phyloP scores from a whole-genome alignment of 306 rosid genomes.

The Vicia sativa region DNA sequence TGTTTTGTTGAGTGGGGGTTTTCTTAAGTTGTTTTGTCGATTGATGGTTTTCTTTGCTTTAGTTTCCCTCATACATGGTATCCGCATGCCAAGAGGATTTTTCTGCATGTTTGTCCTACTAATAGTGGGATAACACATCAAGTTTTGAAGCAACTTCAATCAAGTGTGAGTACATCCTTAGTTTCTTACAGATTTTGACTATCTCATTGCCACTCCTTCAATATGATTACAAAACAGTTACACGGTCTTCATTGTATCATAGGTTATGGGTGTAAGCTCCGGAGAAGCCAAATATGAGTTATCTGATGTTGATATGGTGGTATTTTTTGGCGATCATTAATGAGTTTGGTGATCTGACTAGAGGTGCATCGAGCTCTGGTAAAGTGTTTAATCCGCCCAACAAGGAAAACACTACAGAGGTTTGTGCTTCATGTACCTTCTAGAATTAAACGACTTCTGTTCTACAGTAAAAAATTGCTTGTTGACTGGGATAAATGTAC shows the following conservation, averaged over 20 bases:
- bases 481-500: neutral
- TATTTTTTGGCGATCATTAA: too few species aligned
- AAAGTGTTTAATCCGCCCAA: constrained; percentile 57
- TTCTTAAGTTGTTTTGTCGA: too few species aligned
- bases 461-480: constrained; percentile 3
- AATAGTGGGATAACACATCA: constrained; percentile 93
- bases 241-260: too few species aligned
- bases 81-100: constrained; percentile 77
- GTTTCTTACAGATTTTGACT: too few species aligned
- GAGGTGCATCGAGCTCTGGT: constrained; percentile 91
- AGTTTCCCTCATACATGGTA: constrained; percentile 95
- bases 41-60: too few species aligned
- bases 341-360: constrained; percentile 87
- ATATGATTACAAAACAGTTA: too few species aligned
- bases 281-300: too few species aligned
- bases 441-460: constrained; percentile 12
- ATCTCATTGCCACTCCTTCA: too few species aligned
- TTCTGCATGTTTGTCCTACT: constrained; percentile 96
- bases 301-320: too few species aligned
- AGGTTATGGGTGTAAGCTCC: too few species aligned
- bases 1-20: too few species aligned
- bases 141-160: constrained; percentile 78
- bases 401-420: constrained; percentile 54
- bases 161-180: too few species aligned
- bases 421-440: constrained; percentile 41